Base-by-base conservation (phyloP, 768 basidiomycete species). In the Leccinum ochraceum region DNA sequence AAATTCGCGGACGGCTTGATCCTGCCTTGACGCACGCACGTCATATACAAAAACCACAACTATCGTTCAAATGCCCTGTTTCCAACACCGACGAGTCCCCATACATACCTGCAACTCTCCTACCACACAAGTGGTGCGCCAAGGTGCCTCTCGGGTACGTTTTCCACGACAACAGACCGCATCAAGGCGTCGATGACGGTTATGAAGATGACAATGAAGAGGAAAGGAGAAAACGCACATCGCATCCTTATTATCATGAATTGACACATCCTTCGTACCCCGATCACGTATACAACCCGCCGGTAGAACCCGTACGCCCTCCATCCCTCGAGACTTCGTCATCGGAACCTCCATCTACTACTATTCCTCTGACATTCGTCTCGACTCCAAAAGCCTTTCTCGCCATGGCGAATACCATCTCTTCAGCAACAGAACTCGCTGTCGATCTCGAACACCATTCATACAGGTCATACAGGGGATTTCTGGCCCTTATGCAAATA, bases 361-460 rank as follows among this genome's bases (percentile, higher is more conserved):
- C 8, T 44, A 61, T 61, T 0, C 83, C 88, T 13, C 86, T 90
- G 66, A 83, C 81, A 17, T 95, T 86, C 80, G 81, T 98, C 3
- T 81, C 85, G 6, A 88, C 86, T 11, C 68, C 78, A 0, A 75
- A 78, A 17, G 77, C 78, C 6, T 79, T 97, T 48, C 73, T 81
- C 13, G 70, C 68, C 34, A 87, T 97, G 84, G 78, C 95, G 4
- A 81, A 80, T 13, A 81, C 83, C 59, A 80, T 98, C n/a, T 82
- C 82, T 28, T 69, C 72, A 6, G 82, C 80, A n/a, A 76, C 75
- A 26, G 95, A 96, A 73, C 86, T 98, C 56, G 96, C 97, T 0
- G 82, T 99, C 26, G 97, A 99, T 75, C 78, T 99, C 30, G 96
- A 99, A 75, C 91, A 98, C 70, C 95, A 98, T 79, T 89, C 84